Conservation (phyloP, 202 grass and related monocot genomes). For the Elaeis oleifera region DNA sequence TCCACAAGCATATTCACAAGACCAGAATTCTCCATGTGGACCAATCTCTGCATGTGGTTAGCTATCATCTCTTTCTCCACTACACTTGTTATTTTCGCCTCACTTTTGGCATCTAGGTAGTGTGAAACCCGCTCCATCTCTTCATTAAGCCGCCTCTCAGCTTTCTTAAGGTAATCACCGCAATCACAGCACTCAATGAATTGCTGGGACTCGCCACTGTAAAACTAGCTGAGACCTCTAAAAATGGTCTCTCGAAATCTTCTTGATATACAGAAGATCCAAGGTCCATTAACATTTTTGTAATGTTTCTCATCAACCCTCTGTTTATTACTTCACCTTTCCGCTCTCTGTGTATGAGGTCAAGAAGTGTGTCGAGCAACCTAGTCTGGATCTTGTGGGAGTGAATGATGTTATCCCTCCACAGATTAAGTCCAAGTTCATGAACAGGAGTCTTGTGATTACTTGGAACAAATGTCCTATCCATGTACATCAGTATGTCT, state of each 20-base stretch:
- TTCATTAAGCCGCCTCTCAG: slow-evolving; percentile 85
- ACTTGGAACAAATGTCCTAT: slow-evolving; percentile 54
- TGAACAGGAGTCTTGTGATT: slow-evolving; percentile 67
- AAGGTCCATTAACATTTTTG: slow-evolving; percentile 96
- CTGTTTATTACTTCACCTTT: slow-evolving; percentile 83
- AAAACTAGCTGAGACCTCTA: slow-evolving; percentile 76
- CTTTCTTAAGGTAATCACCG: slow-evolving; percentile 84
- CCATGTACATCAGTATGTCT: slow-evolving; percentile 98
- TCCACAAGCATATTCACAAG: slow-evolving; percentile 91
- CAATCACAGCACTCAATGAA: slow-evolving; percentile 86
- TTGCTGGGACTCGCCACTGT: slow-evolving; percentile 70
- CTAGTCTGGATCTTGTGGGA: slow-evolving; percentile 56
- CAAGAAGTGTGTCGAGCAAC: slow-evolving; percentile 62
- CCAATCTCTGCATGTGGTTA: slow-evolving; percentile 90
- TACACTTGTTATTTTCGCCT: slow-evolving; percentile 83
- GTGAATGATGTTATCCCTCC: slow-evolving; percentile 87
- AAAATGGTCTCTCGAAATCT: slow-evolving; percentile 87
- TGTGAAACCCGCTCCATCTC: slow-evolving; percentile 93
- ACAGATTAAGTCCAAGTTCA: slow-evolving; percentile 83
- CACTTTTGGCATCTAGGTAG: slow-evolving; percentile 76
- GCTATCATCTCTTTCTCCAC: slow-evolving; percentile 97
- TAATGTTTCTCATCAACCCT: slow-evolving; percentile 77
- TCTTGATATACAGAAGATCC: slow-evolving; percentile 81
- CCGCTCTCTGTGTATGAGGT: slow-evolving; percentile 72
- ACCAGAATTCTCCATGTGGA: slow-evolving; percentile 95